Evolutionary conservation across 1,139 yeast genomes (phyloP), one percentile per base, ranked within the genome.

Genomic region (Magnusiomyces paraingens): DNA sequence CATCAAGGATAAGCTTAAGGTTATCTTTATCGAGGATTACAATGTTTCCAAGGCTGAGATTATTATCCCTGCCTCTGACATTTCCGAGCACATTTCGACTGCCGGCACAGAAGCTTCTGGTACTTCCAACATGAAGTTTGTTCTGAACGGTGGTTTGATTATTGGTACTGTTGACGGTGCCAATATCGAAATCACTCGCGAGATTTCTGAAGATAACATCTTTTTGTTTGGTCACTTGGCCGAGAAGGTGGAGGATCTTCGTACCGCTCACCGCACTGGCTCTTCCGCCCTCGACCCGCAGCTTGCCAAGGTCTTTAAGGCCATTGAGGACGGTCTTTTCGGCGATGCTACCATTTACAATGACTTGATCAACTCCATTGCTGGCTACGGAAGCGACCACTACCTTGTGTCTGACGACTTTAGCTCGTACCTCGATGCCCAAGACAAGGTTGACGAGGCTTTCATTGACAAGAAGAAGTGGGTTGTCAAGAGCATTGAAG

Each of bases 51-150:
- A 89, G 73, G 96, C 97, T 0, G 96, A 91, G 72, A 80, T 89
- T 57, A 88, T 91, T 65, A 78, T 82, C 60, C 96, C 97, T 21
- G 97, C 93, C 17, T 83, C 93, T 46, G 97, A 90, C 68, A 76
- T 90, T 65, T 86, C 95, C 50, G 94, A 90, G 72, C 98, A 90
- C 72, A 91, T 90, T 62, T 89, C 96, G n/a, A 90, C 97, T 50
- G 97, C 97, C 11, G 98, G 98, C 64, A 90, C 98, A 22, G 98
- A 90, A 70, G 97, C 96, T 26, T 86, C 95, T 1, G 97, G 97
- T 69, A 90, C 98, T 47, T 86, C 95, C 49, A 90, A 90, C 74
- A 90, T 90, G 97, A 91, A 90, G 74, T 90, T 90, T 68, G 96
- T 90, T 35, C 75, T 90, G 71, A 90, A 89, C 66, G 97, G 96